Conservation (phyloP, 1,284 basidiomycete genomes). For the Moesziomyces parantarcticus region DNA sequence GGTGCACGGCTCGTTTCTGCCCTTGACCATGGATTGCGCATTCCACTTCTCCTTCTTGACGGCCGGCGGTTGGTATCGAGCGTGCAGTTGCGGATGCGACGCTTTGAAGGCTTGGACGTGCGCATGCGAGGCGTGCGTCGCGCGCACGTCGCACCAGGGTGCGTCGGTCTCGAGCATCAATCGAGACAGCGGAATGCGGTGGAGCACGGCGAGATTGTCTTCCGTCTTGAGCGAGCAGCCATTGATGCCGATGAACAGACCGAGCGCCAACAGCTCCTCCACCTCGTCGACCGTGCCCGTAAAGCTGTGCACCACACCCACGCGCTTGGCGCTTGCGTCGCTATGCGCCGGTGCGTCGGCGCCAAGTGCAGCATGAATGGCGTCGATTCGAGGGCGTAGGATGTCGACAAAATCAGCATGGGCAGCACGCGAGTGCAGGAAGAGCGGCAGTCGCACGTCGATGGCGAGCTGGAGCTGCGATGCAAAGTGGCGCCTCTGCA, state of each 20-base stretch:
- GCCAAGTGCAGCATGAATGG: conserved; percentile 11
- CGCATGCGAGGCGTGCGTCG: conserved; percentile 78
- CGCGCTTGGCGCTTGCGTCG: conserved; percentile 18
- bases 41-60: conserved; percentile 77
- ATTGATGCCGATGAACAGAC: conserved; percentile 75
- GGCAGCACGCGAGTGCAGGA: conserved; percentile 81
- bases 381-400: conserved; percentile 66
- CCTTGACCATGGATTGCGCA: conserved; percentile 78
- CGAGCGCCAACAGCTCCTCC: conserved; percentile 74
- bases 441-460: conserved; percentile 80
- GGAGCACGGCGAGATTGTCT: conserved; percentile 76
- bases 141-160: conserved; percentile 81
- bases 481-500: conserved; percentile 79
- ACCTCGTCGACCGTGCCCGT: conserved; percentile 79
- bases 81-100: conserved; percentile 68
- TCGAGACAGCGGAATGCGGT: conserved; percentile 75
- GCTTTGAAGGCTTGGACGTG: conserved; percentile 73
- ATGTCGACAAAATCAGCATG: conserved; percentile 77
- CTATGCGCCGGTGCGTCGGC: not conserved
- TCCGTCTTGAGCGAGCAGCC: conserved; percentile 86
- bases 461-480: conserved; percentile 78
- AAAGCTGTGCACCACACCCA: conserved; percentile 83
- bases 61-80: conserved; percentile 73
- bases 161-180: conserved; percentile 80
- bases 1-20: conserved; percentile 81